Evolutionary conservation across 1,139 yeast species (phyloP), one percentile per base, ranked within the genome.

Genomic region (Geotrichum candidum): DNA sequence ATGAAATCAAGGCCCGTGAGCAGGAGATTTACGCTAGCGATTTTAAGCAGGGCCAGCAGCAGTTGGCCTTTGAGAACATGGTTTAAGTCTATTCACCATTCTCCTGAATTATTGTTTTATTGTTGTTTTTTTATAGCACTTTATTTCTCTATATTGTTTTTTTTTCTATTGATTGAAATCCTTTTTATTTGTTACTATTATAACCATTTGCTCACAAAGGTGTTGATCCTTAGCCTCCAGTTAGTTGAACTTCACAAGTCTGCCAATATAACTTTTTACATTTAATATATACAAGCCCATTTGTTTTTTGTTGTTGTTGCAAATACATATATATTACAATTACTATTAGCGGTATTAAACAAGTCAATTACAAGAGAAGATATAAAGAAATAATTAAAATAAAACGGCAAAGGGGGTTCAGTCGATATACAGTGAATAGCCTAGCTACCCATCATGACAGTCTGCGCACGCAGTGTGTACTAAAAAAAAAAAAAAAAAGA

Each of bases 1-100:
- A 33, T 10, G 61, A 59, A 50, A 51, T 59, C 22, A n/a, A 38
- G 18, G 23, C 15, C 23, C 53, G 61, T 18, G 61, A 59, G 41
- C 18, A 18, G n/a, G 35, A 10, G 23, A 33, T 33, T 33, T 53
- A 31, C 25, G 33, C 13, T 6, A 27, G 33, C 13, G 9, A 33
- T 35, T 57, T 52, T 45, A 25, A 45, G 41, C 33, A 33, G 22
- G n/a, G 25, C 27, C 57, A 58, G 54, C 7, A 15, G 22, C 22
- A 48, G 22, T 23, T 48, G 50, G 56, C 45, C 22, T 50, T 38
- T 18, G 59, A 57, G 33, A 52, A 58, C 29, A 15, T 58, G 31
- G 60, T 48, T 48, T 58, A 53, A 57, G 15, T 33, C 11, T 33
- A 9, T 33, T 33, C 7, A 9, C 38, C 11, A 7, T 33, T 33